Base-by-base conservation (phyloP, 495 filamentous ascomycete genomes). In the Neurospora tetraspora region DNA sequence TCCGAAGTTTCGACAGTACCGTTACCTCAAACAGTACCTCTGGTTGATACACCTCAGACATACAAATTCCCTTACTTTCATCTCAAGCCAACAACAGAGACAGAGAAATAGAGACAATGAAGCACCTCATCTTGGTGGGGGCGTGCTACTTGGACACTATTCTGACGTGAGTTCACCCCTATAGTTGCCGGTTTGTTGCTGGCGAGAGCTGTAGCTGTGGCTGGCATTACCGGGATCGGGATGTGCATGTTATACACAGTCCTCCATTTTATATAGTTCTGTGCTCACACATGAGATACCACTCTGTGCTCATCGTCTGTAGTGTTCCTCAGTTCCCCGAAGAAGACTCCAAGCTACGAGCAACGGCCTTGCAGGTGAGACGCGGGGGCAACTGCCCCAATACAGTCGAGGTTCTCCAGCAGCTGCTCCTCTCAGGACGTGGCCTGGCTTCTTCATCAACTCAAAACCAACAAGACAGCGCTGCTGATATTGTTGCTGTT, bases 301-400 rank as follows among this genome's bases (percentile, higher is more conserved):
- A 61, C 39, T n/a, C n/a, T n/a, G n/a, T n/a, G n/a, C n/a, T n/a
- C n/a, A n/a, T n/a, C 70, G 75, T 69, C 34, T 69, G n/a, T 65
- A 92, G 91, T 74, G 88, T 91, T 39, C 86, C 88, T 39, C 78
- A 88, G 76, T 93, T 88, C 76, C 91, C 91, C 20, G 79, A 74
- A 18, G 91, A 92, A 80, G 91, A 93, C 84, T 85, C 89, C 65
- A 93, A 93, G 81, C 84, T 91, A 38, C 89, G 91, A 70, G 91
- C 91, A 27, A 85, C 88, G 5, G 82, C 73, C 20, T 74, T 91
- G 68, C 80, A 83, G 61, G 85, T 85, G n/a, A 87, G 91, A 34
- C 86, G 91, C 3, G 91, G 91, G 40, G 91, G 91, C 16, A 93
- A 93, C 79, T 90, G 88, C 72, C 88, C 89, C 39, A 93, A 93